Base-by-base conservation (phyloP, 148 eudicot genomes). In the Mesembryanthemum crystallinum region DNA sequence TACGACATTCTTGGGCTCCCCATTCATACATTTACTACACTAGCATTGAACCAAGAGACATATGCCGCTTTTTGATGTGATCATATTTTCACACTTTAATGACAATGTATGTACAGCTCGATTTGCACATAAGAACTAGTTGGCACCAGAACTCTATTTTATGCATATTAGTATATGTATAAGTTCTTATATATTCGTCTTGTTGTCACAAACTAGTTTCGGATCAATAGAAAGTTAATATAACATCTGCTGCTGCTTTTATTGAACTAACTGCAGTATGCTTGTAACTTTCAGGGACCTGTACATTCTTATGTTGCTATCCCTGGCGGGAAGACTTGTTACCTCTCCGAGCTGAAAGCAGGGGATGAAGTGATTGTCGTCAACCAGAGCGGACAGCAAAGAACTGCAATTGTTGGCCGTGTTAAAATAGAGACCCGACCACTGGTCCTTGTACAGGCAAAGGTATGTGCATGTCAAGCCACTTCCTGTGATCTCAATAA, bases 271-370 rank as follows among this genome's bases (percentile, higher is more conserved):
- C 32, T 58, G 43, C 51, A 9, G 23, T 30, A 37, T 63, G 43
- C 62, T 43, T 79, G 66, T 63, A 61, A 76, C 49, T 73, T 15
- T 58, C 75, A 91, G 97, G 98, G 98, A 64, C 95, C 98, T 21
- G 98, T 94, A 28, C 98, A 94, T 76, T 85, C 97, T n/a, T 94
- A 94, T 85, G 89, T 94, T 71, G 93, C 98, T 33, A 76, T 91
- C 47, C 97, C 98, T 12, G 97, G 92, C 57, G 97, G 93, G 35
- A 94, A 91, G 71, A 94, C 98, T 43, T 81, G 93, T 87, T 94
- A 94, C 79, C 92, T 94, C 69, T 94, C 98, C 15, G 98, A 94
- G 76, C 82, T 94, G 30, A 87, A 85, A 83, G 77, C 97, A 73
- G 98, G 98, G 67, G 89, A 86, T 83, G 93, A 91, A 80, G 88